A percentile compares a stretch with the other conserved stretches of the same genome.
phyloP scores from a whole-genome alignment of 2,329 filamentous ascomycete species.

The Pestalotiopsis sp. region DNA sequence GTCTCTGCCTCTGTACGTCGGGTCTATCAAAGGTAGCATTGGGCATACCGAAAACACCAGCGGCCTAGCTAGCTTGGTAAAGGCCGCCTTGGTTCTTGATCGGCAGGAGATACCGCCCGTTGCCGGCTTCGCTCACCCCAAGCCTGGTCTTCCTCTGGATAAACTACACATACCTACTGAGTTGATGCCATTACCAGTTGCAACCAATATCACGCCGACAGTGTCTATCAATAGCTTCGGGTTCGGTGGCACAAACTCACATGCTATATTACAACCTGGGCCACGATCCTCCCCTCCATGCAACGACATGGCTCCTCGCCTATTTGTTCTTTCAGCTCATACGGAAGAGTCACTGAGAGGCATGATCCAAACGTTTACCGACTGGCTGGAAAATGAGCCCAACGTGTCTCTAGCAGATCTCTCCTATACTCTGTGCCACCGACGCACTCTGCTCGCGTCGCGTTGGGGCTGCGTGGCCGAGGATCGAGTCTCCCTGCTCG shows the following conservation, averaged over 20 bases:
- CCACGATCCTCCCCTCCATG: background rate
- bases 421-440: background rate
- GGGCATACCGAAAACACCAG: background rate
- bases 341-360: background rate
- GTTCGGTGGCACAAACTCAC: slow-evolving; percentile 4
- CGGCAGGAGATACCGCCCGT: background rate
- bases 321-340: background rate
- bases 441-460: background rate
- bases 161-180: background rate
- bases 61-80: slow-evolving; percentile 3
- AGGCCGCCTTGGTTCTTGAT: background rate
- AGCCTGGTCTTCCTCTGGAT: background rate
- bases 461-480: background rate
- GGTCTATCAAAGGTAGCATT: slow-evolving; percentile 1
- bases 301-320: background rate
- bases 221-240: background rate
- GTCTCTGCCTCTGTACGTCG: background rate
- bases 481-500: background rate
- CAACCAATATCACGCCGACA: no score
- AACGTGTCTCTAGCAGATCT: background rate
- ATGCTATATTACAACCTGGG: background rate
- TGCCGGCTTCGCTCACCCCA: background rate
- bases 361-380: background rate
- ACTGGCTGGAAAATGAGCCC: background rate
- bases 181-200: background rate